Percentiles rank a stretch among this genome's conserved stretches.
Evolutionary conservation across 148 eudicot species (phyloP).

Genomic region (Amaranthus hypochondriacus): DNA sequence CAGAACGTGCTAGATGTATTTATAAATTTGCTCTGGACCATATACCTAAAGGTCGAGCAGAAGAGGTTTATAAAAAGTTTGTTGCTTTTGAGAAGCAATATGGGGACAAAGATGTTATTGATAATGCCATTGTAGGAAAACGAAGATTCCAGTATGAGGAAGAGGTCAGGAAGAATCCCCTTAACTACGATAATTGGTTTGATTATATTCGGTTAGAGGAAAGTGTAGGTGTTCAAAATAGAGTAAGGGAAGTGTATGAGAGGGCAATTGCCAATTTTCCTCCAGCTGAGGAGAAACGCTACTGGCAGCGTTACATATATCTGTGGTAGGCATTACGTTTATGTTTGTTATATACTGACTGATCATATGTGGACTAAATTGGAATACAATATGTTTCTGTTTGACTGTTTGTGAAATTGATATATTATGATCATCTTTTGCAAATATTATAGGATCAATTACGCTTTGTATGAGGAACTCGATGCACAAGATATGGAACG

Average conservation of each 20-base stretch:
- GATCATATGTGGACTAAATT: too few species aligned
- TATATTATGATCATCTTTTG: constrained; percentile 7
- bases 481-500: constrained; percentile 81
- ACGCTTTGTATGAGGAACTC: constrained; percentile 86
- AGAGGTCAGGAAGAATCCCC: constrained; percentile 76
- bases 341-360: too few species aligned
- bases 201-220: constrained; percentile 86
- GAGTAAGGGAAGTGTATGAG: constrained; percentile 75
- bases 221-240: constrained; percentile 58
- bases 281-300: constrained; percentile 92
- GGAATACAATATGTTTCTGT: neutral
- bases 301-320: constrained; percentile 94
- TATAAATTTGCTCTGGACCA: constrained; percentile 89
- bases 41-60: constrained; percentile 90
- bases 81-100: constrained; percentile 95
- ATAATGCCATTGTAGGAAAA: constrained; percentile 92
- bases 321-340: constrained; percentile 53
- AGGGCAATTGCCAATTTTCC: constrained; percentile 90
- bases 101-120: constrained; percentile 87
- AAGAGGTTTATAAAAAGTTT: constrained; percentile 85
- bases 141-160: constrained; percentile 97
- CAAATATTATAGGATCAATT: constrained; percentile 57
- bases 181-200: constrained; percentile 91
- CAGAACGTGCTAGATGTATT: constrained; percentile 81
- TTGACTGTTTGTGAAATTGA: neutral